Conservation (phyloP, 495 filamentous ascomycete genomes). For the Parathielavia hyrcaniae region DNA sequence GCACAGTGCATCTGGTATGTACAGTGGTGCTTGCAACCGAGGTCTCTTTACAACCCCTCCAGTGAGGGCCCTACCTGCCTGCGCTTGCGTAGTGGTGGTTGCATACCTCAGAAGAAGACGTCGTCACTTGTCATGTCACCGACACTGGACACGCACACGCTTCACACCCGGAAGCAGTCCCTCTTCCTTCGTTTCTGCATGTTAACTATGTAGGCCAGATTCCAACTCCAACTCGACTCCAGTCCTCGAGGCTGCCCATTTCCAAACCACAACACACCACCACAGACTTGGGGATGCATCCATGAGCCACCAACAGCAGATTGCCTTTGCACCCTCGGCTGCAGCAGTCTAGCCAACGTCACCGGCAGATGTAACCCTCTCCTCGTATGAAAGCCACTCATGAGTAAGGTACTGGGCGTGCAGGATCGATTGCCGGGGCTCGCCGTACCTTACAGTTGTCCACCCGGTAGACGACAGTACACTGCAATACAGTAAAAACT, state of each 20-base stretch:
- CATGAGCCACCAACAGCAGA: slow-evolving; percentile 2
- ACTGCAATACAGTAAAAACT: neutral
- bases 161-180: too few relatives aligned
- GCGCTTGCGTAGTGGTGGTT: too few relatives aligned
- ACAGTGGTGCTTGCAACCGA: too few relatives aligned
- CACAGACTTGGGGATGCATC: neutral
- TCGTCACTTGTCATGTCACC: too few relatives aligned
- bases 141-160: too few relatives aligned
- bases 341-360: neutral
- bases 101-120: too few relatives aligned
- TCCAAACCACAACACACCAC: neutral
- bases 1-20: neutral
- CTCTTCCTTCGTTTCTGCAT: too few relatives aligned
- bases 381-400: neutral
- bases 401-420: neutral
- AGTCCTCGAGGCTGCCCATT: neutral
- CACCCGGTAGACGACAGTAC: too few relatives aligned
- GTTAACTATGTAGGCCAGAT: neutral
- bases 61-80: too few relatives aligned
- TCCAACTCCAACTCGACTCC: neutral
- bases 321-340: slow-evolving; percentile 5
- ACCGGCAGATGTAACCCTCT: slow-evolving; percentile 9
- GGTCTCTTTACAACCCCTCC: too few relatives aligned
- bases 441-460: too few relatives aligned
- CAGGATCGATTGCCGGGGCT: too few relatives aligned